Evolutionary conservation across 345 rosid species (phyloP).

Genomic region (Aquilaria yunnanensis): DNA sequence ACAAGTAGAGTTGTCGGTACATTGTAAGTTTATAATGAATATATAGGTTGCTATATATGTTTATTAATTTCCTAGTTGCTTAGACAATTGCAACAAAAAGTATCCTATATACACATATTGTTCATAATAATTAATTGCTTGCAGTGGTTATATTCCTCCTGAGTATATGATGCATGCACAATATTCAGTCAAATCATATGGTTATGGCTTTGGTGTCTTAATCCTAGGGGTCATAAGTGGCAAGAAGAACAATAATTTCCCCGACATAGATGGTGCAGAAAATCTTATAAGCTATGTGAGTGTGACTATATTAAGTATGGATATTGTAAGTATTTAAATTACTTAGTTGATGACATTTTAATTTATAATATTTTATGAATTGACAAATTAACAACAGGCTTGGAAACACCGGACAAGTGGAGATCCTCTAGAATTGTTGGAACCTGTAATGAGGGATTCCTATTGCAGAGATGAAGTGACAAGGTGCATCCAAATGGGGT

Average conservation of each 20-base stretch:
- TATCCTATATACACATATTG: no score
- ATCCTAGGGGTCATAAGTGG: slow-evolving; percentile 11
- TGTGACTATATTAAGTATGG: neutral
- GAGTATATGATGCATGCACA: slow-evolving; percentile 15
- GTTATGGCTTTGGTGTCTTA: slow-evolving; percentile 8
- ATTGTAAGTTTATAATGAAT: no score
- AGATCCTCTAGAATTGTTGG: slow-evolving; percentile 25
- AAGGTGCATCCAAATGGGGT: slow-evolving; percentile 33
- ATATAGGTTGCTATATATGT: no score
- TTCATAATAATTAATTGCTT: neutral
- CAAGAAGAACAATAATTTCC: slow-evolving; percentile 9
- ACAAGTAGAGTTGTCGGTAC: no score
- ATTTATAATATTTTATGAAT: no score
- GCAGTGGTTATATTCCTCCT: slow-evolving; percentile 12
- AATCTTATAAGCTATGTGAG: slow-evolving; percentile 12
- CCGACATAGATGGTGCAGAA: slow-evolving; percentile 2
- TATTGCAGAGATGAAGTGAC: slow-evolving; percentile 27
- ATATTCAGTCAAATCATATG: slow-evolving; percentile 12
- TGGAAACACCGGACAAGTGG: slow-evolving; percentile 35
- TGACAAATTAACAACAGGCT: slow-evolving; percentile 10
- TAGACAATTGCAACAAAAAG: no score
- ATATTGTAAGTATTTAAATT: no score
- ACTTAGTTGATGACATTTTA: no score
- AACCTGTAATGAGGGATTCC: slow-evolving; percentile 15
- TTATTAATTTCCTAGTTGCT: no score